A percentile compares a stretch with the other conserved stretches of the same genome.
These are phyloP conservation scores for Mucor circinelloides DNA, from an alignment of 371 early-diverging fungal genomes.

Conservation along the genomic window DNA sequence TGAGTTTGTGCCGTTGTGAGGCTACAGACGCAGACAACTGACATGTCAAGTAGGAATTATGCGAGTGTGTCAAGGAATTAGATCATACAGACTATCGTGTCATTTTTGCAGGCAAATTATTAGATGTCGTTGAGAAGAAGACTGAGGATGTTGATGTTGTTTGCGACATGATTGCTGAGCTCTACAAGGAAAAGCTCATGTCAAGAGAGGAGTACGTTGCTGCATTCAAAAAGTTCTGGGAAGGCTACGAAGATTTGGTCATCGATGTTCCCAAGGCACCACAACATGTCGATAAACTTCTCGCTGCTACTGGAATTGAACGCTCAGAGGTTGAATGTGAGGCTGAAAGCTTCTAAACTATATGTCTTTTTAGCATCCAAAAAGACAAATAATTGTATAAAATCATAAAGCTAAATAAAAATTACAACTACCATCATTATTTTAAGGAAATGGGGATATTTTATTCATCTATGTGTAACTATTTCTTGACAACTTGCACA, in stretches of 20 bases:
- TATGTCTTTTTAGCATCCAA: neutral
- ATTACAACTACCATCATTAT: neutral
- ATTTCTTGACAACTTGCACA: conserved; percentile 88
- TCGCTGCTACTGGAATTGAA: conserved; percentile 60
- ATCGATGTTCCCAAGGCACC: conserved; percentile 83
- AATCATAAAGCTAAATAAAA: conserved; percentile 7
- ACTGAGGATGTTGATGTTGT: conserved; percentile 58
- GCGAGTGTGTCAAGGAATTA: conserved; percentile 76
- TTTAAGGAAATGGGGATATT: neutral
- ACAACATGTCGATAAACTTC: conserved; percentile 65
- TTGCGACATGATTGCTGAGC: conserved; percentile 55
- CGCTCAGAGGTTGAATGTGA: conserved; percentile 51
- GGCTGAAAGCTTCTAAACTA: conserved; percentile 9
- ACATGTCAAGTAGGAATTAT: conserved; percentile 35
- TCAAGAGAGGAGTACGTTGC: conserved; percentile 41
- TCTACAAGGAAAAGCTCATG: conserved; percentile 45
- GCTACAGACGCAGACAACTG: neutral
- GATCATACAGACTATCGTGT: conserved; percentile 55
- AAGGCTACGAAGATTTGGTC: conserved; percentile 74
- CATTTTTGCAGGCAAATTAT: conserved; percentile 48
- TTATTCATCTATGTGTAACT: conserved; percentile 2
- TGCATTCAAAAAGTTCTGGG: conserved; percentile 67
- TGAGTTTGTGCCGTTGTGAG: neutral
- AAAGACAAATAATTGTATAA: neutral
- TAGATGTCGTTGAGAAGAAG: conserved; percentile 58